These are phyloP conservation scores for Funneliformis caledonium DNA, from an alignment of 371 early-diverging fungal species.

Conservation along the genomic window DNA sequence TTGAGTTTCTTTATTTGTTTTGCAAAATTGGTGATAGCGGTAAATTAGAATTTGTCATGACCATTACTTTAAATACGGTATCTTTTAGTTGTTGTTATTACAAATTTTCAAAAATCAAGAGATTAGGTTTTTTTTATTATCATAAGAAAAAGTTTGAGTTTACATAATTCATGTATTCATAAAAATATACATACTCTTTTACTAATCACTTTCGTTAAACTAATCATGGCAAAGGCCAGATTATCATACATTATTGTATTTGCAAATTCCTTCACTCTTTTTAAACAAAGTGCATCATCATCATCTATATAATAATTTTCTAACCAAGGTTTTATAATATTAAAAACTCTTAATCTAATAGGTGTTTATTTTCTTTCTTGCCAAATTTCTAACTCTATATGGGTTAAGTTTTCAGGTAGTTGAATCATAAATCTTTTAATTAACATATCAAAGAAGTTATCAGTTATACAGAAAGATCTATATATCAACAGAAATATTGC, in stretches of 20 bases:
- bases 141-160: no score
- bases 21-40: constrained; percentile 71
- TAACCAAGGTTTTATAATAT: constrained; percentile 91
- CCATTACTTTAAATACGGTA: constrained; percentile 61
- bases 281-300: constrained; percentile 65
- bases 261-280: constrained; percentile 78
- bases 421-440: constrained; percentile 72
- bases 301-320: constrained; percentile 85
- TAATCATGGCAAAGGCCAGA: constrained; percentile 71
- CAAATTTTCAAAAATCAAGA: background rate
- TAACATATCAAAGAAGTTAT: constrained; percentile 73
- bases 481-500: constrained; percentile 91
- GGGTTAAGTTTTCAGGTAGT: constrained; percentile 70
- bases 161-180: background rate
- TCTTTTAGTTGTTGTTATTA: constrained; percentile 48
- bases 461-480: constrained; percentile 81
- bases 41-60: constrained; percentile 60
- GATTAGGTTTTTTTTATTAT: background rate
- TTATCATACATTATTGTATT: constrained; percentile 73
- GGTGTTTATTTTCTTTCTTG: constrained; percentile 84
- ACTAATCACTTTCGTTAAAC: constrained; percentile 70
- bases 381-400: constrained; percentile 78
- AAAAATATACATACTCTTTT: constrained; percentile 61
- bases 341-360: constrained; percentile 86
- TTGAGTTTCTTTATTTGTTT: constrained; percentile 65